phyloP scores from a whole-genome alignment of 257 asterid species.

The Ballota nigra region DNA sequence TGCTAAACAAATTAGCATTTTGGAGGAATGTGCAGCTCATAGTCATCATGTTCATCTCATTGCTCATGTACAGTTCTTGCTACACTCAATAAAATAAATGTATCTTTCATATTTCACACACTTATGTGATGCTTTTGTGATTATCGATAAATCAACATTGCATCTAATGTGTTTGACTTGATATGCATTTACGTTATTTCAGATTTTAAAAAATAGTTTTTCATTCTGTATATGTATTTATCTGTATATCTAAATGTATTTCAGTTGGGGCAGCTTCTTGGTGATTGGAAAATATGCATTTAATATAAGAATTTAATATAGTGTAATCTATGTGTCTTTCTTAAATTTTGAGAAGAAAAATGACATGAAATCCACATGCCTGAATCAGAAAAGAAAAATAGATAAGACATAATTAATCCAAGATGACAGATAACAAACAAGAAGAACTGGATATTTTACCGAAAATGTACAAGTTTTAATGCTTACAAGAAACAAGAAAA shows the following conservation, averaged over 20 bases:
- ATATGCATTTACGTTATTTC: not conserved
- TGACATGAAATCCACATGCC: not conserved
- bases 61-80: not conserved
- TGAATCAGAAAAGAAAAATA: not conserved
- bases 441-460: slow-evolving; percentile 2
- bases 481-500: slow-evolving; percentile 10
- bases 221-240: not conserved
- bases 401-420: not conserved
- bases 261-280: not conserved
- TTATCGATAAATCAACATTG: not conserved
- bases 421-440: slow-evolving; percentile 10
- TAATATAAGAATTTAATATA: slow-evolving; percentile 1
- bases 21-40: not conserved
- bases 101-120: not conserved
- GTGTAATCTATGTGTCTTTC: not conserved
- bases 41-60: not conserved
- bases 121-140: not conserved
- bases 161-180: not conserved
- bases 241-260: not conserved
- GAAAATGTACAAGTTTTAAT: not conserved
- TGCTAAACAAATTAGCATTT: not conserved
- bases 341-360: not conserved
- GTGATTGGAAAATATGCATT: not conserved
- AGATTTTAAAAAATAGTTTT: not conserved
- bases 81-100: not conserved